phyloP scores from a whole-genome alignment of 768 basidiomycete species.

The Tubosaeta sp. region DNA sequence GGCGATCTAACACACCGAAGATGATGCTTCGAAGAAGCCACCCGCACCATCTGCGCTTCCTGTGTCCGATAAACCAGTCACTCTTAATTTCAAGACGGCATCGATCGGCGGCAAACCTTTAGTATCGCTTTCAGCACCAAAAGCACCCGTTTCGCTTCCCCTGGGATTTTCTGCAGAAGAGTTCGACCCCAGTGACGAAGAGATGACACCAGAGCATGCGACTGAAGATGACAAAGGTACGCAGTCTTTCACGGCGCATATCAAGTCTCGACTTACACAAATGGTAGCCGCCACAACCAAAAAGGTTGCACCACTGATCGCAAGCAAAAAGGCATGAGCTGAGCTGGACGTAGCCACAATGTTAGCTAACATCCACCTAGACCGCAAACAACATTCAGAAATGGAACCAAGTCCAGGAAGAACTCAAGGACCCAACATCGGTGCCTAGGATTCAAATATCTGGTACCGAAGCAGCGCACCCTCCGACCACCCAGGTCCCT shows the following conservation, averaged over 20 bases:
- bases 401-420: constrained; percentile 96
- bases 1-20: constrained; percentile 16
- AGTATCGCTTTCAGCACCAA: constrained; percentile 24
- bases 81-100: constrained; percentile 62
- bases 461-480: constrained; percentile 7
- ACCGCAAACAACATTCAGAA: constrained; percentile 89
- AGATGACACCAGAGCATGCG: constrained; percentile 39
- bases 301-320: constrained; percentile 77
- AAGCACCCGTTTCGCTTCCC: constrained; percentile 38
- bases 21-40: constrained; percentile 35
- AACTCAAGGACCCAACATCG: constrained; percentile 50
- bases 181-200: constrained; percentile 36
- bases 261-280: constrained; percentile 9
- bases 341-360: neutral
- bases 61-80: constrained; percentile 77
- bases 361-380: constrained; percentile 38
- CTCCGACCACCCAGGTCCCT: constrained; percentile 5
- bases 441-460: constrained; percentile 16
- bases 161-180: constrained; percentile 73
- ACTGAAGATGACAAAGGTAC: constrained; percentile 46
- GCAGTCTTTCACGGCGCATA: neutral
- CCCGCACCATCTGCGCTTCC: constrained; percentile 65
- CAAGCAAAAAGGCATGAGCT: constrained; percentile 72
- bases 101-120: constrained; percentile 16
- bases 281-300: constrained; percentile 46